Evolutionary conservation across 2,329 filamentous ascomycete genomes (phyloP).

Genomic region (Lachnellula arida): DNA sequence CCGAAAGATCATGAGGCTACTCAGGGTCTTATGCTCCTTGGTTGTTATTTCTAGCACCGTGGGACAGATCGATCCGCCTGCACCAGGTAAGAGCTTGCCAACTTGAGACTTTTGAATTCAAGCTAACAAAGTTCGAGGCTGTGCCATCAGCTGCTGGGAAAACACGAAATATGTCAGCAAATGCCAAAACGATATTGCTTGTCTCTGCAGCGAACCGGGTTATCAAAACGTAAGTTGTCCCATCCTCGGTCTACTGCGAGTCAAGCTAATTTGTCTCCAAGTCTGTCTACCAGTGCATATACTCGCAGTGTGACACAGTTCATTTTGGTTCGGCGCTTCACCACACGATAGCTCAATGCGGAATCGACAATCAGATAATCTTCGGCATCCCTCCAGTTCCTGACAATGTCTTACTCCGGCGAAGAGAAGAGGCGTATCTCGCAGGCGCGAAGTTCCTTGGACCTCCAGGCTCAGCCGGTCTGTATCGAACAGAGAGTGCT

Average conservation of each 20-base stretch:
- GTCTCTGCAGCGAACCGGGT: conserved; percentile 30
- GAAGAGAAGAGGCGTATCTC: conserved; percentile 28
- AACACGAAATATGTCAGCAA: conserved; percentile 34
- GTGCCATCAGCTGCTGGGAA: conserved; percentile 33
- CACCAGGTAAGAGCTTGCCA: conserved; percentile 13
- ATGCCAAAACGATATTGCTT: conserved; percentile 26
- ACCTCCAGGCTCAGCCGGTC: conserved; percentile 17
- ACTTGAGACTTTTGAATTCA: background rate
- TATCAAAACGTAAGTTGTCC: conserved; percentile 30
- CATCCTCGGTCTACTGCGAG: background rate
- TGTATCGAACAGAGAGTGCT: conserved; percentile 20
- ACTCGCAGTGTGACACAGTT: conserved; percentile 34
- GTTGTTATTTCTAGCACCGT: conserved; percentile 10
- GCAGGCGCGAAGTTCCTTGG: conserved; percentile 16
- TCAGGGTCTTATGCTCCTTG: conserved; percentile 10
- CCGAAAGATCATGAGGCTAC: background rate
- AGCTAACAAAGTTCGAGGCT: conserved; percentile 20
- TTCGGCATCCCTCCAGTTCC: conserved; percentile 23
- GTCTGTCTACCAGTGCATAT: conserved; percentile 34
- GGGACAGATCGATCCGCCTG: conserved; percentile 10
- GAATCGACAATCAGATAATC: conserved; percentile 14
- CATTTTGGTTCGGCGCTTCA: conserved; percentile 33
- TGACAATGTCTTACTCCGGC: conserved; percentile 28
- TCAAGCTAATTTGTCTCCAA: conserved; percentile 12
- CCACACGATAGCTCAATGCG: conserved; percentile 30